These are phyloP conservation scores for Exophiala alcalophila DNA, from an alignment of 2,329 filamentous ascomycete species.

Conservation along the genomic window DNA sequence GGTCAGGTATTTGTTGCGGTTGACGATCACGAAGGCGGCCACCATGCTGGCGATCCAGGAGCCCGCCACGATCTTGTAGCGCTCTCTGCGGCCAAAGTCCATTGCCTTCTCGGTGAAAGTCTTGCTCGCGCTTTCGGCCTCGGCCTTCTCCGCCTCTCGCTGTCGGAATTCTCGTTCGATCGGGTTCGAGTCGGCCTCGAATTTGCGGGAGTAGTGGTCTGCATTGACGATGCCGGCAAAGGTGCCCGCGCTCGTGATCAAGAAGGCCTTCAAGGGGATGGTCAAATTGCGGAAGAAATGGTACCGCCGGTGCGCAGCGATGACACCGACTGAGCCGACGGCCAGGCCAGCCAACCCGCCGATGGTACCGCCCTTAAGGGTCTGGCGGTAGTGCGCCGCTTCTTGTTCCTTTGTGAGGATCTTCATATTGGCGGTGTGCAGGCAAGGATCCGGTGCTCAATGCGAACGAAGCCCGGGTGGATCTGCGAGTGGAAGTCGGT, in stretches of 20 bases:
- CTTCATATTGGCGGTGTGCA: slow-evolving; percentile 67
- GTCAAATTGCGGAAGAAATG: slow-evolving; percentile 77
- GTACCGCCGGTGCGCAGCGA: slow-evolving; percentile 68
- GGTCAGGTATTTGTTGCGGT: slow-evolving; percentile 70
- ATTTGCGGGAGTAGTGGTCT: slow-evolving; percentile 69
- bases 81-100: slow-evolving; percentile 73
- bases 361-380: slow-evolving; percentile 69
- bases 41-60: slow-evolving; percentile 81
- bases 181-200: slow-evolving; percentile 68
- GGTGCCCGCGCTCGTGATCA: slow-evolving; percentile 76
- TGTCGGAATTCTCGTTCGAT: slow-evolving; percentile 64
- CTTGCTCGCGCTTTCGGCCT: slow-evolving; percentile 57
- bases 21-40: slow-evolving; percentile 69
- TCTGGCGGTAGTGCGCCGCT: slow-evolving; percentile 75
- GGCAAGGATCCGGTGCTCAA: too few species aligned
- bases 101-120: slow-evolving; percentile 59
- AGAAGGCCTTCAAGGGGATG: slow-evolving; percentile 84
- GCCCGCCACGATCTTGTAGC: slow-evolving; percentile 80
- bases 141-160: slow-evolving; percentile 54
- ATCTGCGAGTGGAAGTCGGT: too few species aligned
- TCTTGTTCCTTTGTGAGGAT: slow-evolving; percentile 93
- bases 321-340: slow-evolving; percentile 65
- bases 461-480: too few species aligned
- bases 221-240: slow-evolving; percentile 86
- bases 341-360: slow-evolving; percentile 69